A percentile compares a stretch with the other conserved stretches of the same genome.
Evolutionary conservation across 108 stramenopile genomes (phyloP).

Genomic region (Discostella pseudostelligera): DNA sequence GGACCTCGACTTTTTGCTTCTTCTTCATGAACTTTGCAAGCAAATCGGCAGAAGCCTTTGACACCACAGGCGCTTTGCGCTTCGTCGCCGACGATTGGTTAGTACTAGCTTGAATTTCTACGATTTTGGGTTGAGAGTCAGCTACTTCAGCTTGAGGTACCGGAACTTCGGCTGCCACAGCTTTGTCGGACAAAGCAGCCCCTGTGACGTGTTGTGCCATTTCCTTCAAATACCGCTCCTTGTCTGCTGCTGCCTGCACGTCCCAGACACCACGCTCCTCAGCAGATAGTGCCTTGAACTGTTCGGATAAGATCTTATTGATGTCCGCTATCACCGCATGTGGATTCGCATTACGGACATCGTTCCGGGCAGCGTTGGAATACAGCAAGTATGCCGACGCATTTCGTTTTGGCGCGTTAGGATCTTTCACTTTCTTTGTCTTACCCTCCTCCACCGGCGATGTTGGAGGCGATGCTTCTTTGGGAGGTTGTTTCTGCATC

Average conservation of each 20-base stretch:
- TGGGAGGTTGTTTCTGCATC: slow-evolving; percentile 21
- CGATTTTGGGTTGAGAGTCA: neutral
- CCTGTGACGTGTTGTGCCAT: slow-evolving; percentile 47
- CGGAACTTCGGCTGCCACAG: neutral
- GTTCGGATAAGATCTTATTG: slow-evolving; percentile 29
- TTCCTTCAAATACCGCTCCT: slow-evolving; percentile 54
- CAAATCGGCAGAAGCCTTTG: slow-evolving; percentile 38
- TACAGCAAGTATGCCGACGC: slow-evolving; percentile 27
- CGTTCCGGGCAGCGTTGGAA: slow-evolving; percentile 31
- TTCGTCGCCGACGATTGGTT: slow-evolving; percentile 21
- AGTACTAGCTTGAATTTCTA: slow-evolving; percentile 11
- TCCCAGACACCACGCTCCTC: slow-evolving; percentile 44
- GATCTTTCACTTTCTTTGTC: slow-evolving; percentile 44
- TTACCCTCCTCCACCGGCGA: neutral
- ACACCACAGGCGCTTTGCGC: slow-evolving; percentile 15
- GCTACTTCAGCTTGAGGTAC: neutral
- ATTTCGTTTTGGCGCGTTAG: slow-evolving; percentile 41
- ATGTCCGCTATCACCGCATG: slow-evolving; percentile 18
- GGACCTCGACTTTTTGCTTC: slow-evolving; percentile 23
- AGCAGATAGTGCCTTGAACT: slow-evolving; percentile 42
- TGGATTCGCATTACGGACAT: slow-evolving; percentile 38
- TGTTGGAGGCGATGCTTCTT: slow-evolving; percentile 9
- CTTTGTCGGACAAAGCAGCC: neutral
- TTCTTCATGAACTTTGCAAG: slow-evolving; percentile 42
- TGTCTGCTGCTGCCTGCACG: slow-evolving; percentile 49